Evolutionary conservation across 1,139 yeast species (phyloP).

Genomic region (Yamadazyma sp.): DNA sequence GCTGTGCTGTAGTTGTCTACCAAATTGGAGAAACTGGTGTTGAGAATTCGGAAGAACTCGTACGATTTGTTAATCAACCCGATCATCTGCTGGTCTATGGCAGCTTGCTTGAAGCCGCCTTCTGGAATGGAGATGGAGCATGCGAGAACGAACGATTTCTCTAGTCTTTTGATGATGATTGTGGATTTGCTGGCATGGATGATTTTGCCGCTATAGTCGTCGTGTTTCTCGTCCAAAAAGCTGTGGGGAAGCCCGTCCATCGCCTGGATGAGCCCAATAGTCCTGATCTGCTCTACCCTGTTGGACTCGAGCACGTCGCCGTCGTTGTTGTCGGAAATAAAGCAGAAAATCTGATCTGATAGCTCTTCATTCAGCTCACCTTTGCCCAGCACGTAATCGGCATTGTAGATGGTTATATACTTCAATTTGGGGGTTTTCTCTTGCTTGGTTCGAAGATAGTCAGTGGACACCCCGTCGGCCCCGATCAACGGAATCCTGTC

Average conservation of each 20-base stretch:
- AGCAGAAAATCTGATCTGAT: slow-evolving; percentile 30
- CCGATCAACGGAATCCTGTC: slow-evolving; percentile 17
- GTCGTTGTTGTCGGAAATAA: slow-evolving; percentile 20
- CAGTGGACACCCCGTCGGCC: slow-evolving; percentile 6
- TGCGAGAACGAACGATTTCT: slow-evolving; percentile 27
- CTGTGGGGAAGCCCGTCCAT: slow-evolving; percentile 21
- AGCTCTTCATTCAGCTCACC: slow-evolving; percentile 31
- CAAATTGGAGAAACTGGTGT: slow-evolving; percentile 25
- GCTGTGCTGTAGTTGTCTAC: slow-evolving; percentile 18
- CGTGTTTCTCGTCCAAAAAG: slow-evolving; percentile 8
- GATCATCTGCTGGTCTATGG: slow-evolving; percentile 29
- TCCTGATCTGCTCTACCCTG: slow-evolving; percentile 27
- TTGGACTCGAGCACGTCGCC: slow-evolving; percentile 13
- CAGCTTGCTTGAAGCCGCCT: slow-evolving; percentile 19
- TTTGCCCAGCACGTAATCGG: slow-evolving; percentile 19
- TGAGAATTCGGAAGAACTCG: slow-evolving; percentile 26
- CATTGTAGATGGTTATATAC: slow-evolving; percentile 25
- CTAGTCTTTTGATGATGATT: slow-evolving; percentile 28
- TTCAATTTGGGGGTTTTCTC: slow-evolving; percentile 16
- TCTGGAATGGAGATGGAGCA: slow-evolving; percentile 24
- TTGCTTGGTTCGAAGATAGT: slow-evolving; percentile 16
- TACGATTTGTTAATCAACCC: slow-evolving; percentile 25
- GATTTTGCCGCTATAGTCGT: slow-evolving; percentile 16
- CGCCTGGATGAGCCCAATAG: slow-evolving; percentile 42
- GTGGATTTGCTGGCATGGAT: slow-evolving; percentile 30